Percentiles rank a stretch among this genome's conserved stretches.
These are phyloP conservation scores for Aspergillus kassunensis DNA, from an alignment of 495 filamentous ascomycete species.

Conservation along the genomic window DNA sequence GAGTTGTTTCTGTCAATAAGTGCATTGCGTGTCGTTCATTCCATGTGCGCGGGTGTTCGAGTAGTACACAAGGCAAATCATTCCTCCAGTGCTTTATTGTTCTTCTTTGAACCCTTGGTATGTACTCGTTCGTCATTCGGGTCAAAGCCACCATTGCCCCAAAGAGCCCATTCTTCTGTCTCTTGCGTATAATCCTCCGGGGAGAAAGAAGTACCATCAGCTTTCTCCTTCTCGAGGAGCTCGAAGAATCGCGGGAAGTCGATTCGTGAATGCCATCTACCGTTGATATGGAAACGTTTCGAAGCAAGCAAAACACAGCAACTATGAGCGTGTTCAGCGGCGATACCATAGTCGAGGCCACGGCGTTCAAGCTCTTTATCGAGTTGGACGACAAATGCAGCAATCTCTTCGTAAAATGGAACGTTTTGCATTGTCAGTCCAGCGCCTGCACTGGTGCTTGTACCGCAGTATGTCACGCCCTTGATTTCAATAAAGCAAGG, in stretches of 20 bases:
- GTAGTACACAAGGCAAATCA: neutral
- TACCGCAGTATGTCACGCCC: slow-evolving; percentile 95
- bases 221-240: slow-evolving; percentile 60
- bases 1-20: too few relatives aligned
- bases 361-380: slow-evolving; percentile 59
- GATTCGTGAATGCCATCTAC: slow-evolving; percentile 87
- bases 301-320: slow-evolving; percentile 87
- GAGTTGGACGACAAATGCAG: slow-evolving; percentile 71
- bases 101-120: slow-evolving; percentile 60
- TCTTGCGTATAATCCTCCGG: slow-evolving; percentile 88
- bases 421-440: slow-evolving; percentile 94
- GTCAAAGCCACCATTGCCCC: slow-evolving; percentile 91
- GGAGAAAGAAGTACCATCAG: slow-evolving; percentile 58
- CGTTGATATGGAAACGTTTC: slow-evolving; percentile 64
- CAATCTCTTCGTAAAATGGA: slow-evolving; percentile 87
- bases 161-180: slow-evolving; percentile 92
- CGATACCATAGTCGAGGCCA: slow-evolving; percentile 80
- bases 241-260: slow-evolving; percentile 89
- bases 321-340: slow-evolving; percentile 90
- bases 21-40: too few relatives aligned
- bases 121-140: slow-evolving; percentile 82
- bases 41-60: too few relatives aligned
- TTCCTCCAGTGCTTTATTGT: neutral
- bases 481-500: slow-evolving; percentile 94
- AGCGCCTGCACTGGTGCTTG: slow-evolving; percentile 69